These are phyloP conservation scores for Paraconiothyrium brasiliense DNA, from an alignment of 2,329 filamentous ascomycete genomes.

Conservation along the genomic window DNA sequence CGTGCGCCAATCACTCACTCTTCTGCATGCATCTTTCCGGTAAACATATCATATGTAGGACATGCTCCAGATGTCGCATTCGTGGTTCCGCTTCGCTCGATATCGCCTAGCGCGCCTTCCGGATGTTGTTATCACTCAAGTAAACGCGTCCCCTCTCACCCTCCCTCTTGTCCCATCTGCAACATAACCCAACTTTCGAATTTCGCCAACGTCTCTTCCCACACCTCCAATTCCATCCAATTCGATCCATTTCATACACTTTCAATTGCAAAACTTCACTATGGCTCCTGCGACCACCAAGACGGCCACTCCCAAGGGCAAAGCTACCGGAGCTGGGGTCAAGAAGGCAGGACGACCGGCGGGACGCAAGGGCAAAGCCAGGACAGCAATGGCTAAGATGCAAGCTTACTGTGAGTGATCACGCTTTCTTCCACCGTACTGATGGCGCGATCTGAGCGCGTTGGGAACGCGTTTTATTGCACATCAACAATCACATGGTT, in stretches of 20 bases:
- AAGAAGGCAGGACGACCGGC: constrained; percentile 36
- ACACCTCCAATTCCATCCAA: background rate
- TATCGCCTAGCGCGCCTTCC: constrained; percentile 18
- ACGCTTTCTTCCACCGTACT: constrained; percentile 4
- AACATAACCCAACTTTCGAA: constrained; percentile 16
- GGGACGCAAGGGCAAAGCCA: constrained; percentile 33
- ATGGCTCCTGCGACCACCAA: constrained; percentile 42
- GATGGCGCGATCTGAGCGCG: constrained; percentile 29
- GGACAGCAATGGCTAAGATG: constrained; percentile 46
- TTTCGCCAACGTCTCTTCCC: constrained; percentile 5
- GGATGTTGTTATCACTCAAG: constrained; percentile 17
- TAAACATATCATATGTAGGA: constrained; percentile 10
- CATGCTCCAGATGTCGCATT: background rate
- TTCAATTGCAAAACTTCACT: constrained; percentile 14
- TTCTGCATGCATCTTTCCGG: constrained; percentile 13
- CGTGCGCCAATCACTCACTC: constrained; percentile 21
- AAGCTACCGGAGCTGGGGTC: constrained; percentile 34
- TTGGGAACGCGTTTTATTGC: constrained; percentile 25
- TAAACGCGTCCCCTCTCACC: constrained; percentile 10
- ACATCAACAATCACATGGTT: background rate
- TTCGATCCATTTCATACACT: constrained; percentile 10
- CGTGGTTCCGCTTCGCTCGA: constrained; percentile 4
- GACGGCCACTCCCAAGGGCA: constrained; percentile 34
- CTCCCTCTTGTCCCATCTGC: constrained; percentile 6
- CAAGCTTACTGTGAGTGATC: constrained; percentile 46